Conservation (phyloP, 441 rosid species). For the Adansonia madagascariensis region DNA sequence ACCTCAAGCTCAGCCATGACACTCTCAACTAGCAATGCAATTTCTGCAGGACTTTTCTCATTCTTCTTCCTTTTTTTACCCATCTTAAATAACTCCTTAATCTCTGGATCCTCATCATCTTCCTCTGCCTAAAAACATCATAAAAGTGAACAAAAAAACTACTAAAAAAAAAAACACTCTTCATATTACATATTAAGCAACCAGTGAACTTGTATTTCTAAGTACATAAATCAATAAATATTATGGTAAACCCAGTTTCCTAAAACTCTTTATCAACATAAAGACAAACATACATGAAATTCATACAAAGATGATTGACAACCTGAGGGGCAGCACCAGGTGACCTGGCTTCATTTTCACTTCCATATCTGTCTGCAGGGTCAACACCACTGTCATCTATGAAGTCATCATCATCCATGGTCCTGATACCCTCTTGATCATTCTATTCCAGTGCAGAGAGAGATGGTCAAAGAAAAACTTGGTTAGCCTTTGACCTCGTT, state of each 20-base stretch:
- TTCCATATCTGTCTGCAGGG: slow-evolving; percentile 77
- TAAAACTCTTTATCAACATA: neutral
- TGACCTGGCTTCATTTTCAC: slow-evolving; percentile 61
- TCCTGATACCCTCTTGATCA: slow-evolving; percentile 86
- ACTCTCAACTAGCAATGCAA: slow-evolving; percentile 83
- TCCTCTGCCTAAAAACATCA: slow-evolving; percentile 75
- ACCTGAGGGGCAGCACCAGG: slow-evolving; percentile 85
- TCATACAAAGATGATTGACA: slow-evolving; percentile 25
- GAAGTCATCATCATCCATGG: slow-evolving; percentile 87
- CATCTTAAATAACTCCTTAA: slow-evolving; percentile 81
- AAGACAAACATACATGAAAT: slow-evolving; percentile 11
- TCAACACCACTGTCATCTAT: slow-evolving; percentile 92
- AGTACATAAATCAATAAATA: neutral
- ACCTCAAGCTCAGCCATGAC: slow-evolving; percentile 99
- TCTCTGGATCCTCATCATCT: slow-evolving; percentile 90
- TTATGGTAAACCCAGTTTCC: neutral
- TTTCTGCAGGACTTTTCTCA: slow-evolving; percentile 94
- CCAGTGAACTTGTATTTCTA: neutral
- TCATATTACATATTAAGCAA: neutral
- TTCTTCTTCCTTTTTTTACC: slow-evolving; percentile 86
- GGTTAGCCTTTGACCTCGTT: slow-evolving; percentile 16
- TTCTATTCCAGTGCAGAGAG: slow-evolving; percentile 50
- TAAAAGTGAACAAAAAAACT: neutral
- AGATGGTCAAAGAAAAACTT: neutral
- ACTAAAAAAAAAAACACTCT: neutral